These are phyloP conservation scores for Dunaliella salina DNA, from an alignment of 163 green algal genomes.

Conservation along the genomic window DNA sequence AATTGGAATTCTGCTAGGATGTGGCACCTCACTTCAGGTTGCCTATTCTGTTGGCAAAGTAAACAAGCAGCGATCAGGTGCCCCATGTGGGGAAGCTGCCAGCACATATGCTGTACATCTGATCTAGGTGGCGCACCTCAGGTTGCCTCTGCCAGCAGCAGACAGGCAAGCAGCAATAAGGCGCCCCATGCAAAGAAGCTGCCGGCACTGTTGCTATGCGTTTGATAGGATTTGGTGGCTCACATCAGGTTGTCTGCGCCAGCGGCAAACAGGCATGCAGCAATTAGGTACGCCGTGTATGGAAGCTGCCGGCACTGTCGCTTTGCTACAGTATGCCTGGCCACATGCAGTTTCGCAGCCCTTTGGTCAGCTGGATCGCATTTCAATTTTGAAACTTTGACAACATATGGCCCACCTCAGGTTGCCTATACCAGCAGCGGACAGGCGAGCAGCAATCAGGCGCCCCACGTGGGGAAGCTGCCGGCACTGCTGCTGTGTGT, in stretches of 20 bases:
- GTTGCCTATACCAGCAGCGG: conserved; percentile 43
- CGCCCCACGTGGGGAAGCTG: conserved; percentile 57
- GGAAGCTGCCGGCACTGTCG: conserved; percentile 57
- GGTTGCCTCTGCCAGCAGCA: conserved; percentile 42
- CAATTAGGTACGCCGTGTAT: conserved; percentile 47
- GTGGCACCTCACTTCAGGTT: conserved; percentile 38
- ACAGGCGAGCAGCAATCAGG: conserved; percentile 50
- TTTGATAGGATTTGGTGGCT: no score
- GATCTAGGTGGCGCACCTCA: conserved; percentile 39
- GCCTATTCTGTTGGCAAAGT: conserved; percentile 43
- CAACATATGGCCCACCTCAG: conserved; percentile 38
- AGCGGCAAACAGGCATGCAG: conserved; percentile 42
- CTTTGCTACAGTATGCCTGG: no score
- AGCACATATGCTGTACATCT: no score
- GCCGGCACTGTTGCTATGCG: conserved; percentile 44
- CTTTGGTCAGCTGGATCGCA: conserved; percentile 64
- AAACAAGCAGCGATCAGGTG: conserved; percentile 48
- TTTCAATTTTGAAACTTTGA: no score
- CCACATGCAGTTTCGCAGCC: conserved; percentile 61
- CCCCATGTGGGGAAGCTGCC: conserved; percentile 58
- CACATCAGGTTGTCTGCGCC: conserved; percentile 48
- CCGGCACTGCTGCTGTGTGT: conserved; percentile 49
- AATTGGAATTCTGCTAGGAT: no score
- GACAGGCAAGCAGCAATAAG: conserved; percentile 51
- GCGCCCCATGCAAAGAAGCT: conserved; percentile 54